Conservation (phyloP, 2,329 filamentous ascomycete species). For the Aspergillus japonicus region DNA sequence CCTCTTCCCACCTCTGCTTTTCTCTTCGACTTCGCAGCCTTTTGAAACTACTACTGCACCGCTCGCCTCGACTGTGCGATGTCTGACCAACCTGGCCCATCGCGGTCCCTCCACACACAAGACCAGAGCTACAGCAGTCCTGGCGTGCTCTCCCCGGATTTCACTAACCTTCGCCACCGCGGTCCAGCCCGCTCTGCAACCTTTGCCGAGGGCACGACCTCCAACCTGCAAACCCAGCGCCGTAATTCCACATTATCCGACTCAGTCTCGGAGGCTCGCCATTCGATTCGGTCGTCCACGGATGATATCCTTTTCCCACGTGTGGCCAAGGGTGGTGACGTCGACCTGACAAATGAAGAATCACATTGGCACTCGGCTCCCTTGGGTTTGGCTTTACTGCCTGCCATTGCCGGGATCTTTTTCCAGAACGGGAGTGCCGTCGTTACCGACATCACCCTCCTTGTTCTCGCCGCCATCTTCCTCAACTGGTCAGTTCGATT, state of each 20-base stretch:
- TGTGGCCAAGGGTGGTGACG: slow-evolving; percentile 38
- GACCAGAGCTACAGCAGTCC: slow-evolving; percentile 10
- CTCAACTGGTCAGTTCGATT: slow-evolving; percentile 89
- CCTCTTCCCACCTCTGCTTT: not conserved
- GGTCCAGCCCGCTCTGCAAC: slow-evolving; percentile 37
- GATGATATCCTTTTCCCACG: slow-evolving; percentile 66
- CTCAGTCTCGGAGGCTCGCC: slow-evolving; percentile 66
- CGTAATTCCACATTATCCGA: slow-evolving; percentile 79
- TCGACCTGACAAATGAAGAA: slow-evolving; percentile 50
- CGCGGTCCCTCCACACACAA: slow-evolving; percentile 14
- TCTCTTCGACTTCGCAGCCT: not conserved
- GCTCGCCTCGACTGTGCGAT: slow-evolving; percentile 11
- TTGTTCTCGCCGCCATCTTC: slow-evolving; percentile 78
- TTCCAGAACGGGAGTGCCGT: slow-evolving; percentile 82
- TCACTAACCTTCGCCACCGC: slow-evolving; percentile 36
- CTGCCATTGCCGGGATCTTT: slow-evolving; percentile 78
- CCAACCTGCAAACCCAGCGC: slow-evolving; percentile 49
- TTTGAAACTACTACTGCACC: not conserved
- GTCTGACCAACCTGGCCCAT: slow-evolving; percentile 15
- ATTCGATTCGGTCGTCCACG: slow-evolving; percentile 63
- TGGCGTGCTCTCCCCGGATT: slow-evolving; percentile 13
- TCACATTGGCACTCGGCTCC: slow-evolving; percentile 79
- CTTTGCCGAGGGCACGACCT: slow-evolving; percentile 32
- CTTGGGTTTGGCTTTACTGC: slow-evolving; percentile 77
- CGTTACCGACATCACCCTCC: slow-evolving; percentile 78